Evolutionary conservation across 1,284 basidiomycete genomes (phyloP).

Genomic region (Leccinum insolens): DNA sequence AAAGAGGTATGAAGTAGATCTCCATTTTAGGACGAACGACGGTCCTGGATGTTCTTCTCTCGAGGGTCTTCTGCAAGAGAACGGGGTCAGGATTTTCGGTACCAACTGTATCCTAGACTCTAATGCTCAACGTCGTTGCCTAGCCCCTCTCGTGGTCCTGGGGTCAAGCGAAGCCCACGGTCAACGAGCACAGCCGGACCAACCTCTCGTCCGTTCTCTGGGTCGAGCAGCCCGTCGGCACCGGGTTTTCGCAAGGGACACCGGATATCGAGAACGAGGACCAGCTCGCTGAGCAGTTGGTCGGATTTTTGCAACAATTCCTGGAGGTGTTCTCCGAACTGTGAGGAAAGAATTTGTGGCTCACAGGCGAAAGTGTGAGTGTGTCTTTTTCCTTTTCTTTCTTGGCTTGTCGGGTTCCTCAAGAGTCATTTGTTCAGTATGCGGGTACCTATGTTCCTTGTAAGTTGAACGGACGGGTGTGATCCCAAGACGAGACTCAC

Average conservation of each 20-base stretch:
- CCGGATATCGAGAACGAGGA: constrained; percentile 74
- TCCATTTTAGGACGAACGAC: constrained; percentile 46
- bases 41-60: constrained; percentile 71
- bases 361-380: constrained; percentile 74
- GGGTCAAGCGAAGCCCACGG: constrained; percentile 66
- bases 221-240: constrained; percentile 85
- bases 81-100: constrained; percentile 59
- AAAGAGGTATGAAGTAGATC: constrained; percentile 13
- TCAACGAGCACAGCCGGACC: constrained; percentile 79
- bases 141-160: constrained; percentile 70
- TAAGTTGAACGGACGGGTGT: constrained; percentile 17
- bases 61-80: constrained; percentile 80
- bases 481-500: not conserved
- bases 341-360: constrained; percentile 68
- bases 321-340: constrained; percentile 67
- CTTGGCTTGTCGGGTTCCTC: not conserved
- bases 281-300: constrained; percentile 52
- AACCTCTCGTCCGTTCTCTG: constrained; percentile 80
- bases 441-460: constrained; percentile 65
- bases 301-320: constrained; percentile 73
- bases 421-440: constrained; percentile 41
- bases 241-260: constrained; percentile 77
- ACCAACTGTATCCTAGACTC: not conserved
- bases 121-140: not conserved
- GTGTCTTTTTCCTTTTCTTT: not conserved